Percentiles rank a stretch among this genome's conserved stretches.
phyloP scores from a whole-genome alignment of 352 stramenopile genomes.

The Phytopythium delawarense region DNA sequence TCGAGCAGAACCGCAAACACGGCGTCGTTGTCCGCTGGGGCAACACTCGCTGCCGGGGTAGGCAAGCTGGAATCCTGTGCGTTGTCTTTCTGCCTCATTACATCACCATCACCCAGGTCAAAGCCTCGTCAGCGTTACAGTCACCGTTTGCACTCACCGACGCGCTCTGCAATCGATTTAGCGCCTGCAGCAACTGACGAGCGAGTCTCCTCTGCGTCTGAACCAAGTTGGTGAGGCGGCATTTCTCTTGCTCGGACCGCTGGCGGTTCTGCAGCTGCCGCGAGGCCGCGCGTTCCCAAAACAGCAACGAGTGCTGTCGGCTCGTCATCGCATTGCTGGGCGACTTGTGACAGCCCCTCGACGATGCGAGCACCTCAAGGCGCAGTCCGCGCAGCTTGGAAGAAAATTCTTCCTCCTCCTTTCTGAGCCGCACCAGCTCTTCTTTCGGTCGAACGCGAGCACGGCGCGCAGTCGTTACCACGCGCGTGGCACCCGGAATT shows the following conservation, averaged over 20 bases:
- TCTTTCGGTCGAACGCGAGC: constrained; percentile 6
- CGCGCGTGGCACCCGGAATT: neutral
- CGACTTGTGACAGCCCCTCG: neutral
- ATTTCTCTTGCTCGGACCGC: constrained; percentile 24
- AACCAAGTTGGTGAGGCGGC: constrained; percentile 20
- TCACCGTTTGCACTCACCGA: constrained; percentile 1
- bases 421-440: neutral
- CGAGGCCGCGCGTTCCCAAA: constrained; percentile 27
- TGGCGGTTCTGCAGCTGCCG: constrained; percentile 21
- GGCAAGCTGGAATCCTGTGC: neutral
- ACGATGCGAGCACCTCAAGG: neutral
- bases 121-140: neutral
- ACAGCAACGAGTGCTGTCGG: constrained; percentile 1
- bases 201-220: constrained; percentile 20
- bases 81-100: neutral
- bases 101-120: neutral
- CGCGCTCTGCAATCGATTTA: constrained; percentile 14
- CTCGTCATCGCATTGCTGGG: neutral
- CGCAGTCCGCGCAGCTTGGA: neutral
- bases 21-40: neutral
- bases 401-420: neutral
- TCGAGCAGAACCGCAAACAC: neutral
- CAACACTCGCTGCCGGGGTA: neutral
- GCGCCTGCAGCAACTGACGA: constrained; percentile 14
- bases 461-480: neutral